Evolutionary conservation across 768 basidiomycete species (phyloP).

Genomic region (Tremella yokohamensis): DNA sequence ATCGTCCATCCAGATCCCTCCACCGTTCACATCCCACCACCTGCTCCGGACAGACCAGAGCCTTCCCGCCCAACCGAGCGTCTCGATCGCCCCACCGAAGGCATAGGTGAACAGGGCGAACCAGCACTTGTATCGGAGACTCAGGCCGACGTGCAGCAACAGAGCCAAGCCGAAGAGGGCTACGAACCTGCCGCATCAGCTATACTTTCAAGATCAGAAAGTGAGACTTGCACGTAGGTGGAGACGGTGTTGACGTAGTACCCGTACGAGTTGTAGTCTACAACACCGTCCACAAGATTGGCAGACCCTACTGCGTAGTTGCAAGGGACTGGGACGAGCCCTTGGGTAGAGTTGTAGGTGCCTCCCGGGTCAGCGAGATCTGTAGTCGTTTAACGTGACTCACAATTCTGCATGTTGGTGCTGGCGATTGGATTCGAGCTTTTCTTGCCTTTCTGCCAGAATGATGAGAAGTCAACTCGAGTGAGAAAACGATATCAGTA

Average conservation of each 20-base stretch:
- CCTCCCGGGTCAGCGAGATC: not conserved
- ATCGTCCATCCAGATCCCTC: conserved; percentile 18
- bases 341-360: not conserved
- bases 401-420: too few species aligned
- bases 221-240: conserved; percentile 19
- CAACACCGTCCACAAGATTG: conserved; percentile 15
- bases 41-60: conserved; percentile 7
- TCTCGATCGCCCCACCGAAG: not conserved
- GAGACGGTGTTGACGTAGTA: conserved; percentile 15
- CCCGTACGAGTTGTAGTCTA: conserved; percentile 26
- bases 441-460: too few species aligned
- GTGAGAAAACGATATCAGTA: too few species aligned
- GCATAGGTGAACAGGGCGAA: not conserved
- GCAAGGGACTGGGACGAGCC: conserved; percentile 7
- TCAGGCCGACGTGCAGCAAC: conserved; percentile 8
- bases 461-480: too few species aligned
- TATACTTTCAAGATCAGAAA: too few species aligned
- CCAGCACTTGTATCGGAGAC: not conserved
- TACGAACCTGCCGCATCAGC: conserved; percentile 12
- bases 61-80: conserved; percentile 26
- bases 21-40: conserved; percentile 18
- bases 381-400: too few species aligned
- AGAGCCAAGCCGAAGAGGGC: conserved; percentile 10
- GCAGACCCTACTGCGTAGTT: conserved; percentile 20
- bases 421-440: too few species aligned